A percentile compares a stretch with the other conserved stretches of the same genome.
These are phyloP conservation scores for Persicaria tinctoria DNA, from an alignment of 148 eudicot genomes.

Conservation along the genomic window DNA sequence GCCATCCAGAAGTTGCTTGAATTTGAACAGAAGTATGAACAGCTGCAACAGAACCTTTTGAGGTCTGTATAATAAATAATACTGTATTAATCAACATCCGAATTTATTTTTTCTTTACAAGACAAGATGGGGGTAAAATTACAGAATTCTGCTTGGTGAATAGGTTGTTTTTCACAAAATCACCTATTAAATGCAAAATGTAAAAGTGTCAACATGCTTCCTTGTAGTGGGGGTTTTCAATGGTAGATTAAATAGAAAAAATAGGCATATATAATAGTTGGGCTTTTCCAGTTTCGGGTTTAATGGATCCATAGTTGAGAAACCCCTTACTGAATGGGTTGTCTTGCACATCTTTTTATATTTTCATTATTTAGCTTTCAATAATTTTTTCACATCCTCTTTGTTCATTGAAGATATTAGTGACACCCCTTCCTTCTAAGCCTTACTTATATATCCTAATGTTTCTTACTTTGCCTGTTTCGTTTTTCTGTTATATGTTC, in stretches of 20 bases:
- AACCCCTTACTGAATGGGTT: neutral
- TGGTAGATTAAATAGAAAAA: neutral
- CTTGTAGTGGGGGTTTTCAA: neutral
- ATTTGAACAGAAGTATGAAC: constrained; percentile 63
- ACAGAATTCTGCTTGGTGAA: neutral
- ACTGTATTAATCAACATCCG: neutral
- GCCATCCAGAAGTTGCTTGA: constrained; percentile 54
- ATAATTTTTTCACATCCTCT: neutral
- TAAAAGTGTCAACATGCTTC: neutral
- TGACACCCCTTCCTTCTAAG: neutral
- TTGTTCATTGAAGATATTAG: neutral
- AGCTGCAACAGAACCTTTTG: constrained; percentile 59
- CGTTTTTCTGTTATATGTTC: constrained; percentile 4
- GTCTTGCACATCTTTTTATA: neutral
- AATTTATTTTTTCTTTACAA: neutral
- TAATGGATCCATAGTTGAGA: neutral
- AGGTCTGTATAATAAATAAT: constrained; percentile 33
- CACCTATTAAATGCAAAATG: neutral
- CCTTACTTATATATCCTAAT: neutral
- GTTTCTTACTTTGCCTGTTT: neutral
- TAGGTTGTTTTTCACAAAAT: neutral
- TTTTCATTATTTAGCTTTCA: neutral
- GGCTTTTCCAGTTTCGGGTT: neutral
- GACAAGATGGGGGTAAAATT: neutral
- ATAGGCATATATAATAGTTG: neutral